Percentiles rank a stretch among this genome's conserved stretches.
These are phyloP conservation scores for Saccharomycopsis microspora DNA, from an alignment of 805 yeast species.

Conservation along the genomic window DNA sequence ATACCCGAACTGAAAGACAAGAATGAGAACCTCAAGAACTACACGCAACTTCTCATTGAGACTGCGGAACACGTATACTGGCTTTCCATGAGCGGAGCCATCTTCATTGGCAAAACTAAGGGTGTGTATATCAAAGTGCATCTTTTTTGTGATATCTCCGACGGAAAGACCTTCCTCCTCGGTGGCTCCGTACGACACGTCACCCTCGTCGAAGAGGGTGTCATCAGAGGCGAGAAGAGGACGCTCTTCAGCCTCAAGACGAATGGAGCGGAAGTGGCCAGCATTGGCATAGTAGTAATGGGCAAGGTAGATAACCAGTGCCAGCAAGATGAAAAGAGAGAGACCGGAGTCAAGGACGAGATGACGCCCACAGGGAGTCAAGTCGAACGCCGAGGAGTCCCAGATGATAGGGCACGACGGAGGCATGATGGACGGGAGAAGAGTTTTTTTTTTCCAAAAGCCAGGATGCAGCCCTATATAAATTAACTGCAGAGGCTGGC, in stretches of 20 bases:
- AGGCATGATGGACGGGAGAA: neutral
- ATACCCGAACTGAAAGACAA: conserved; percentile 28
- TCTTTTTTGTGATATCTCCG: conserved; percentile 28
- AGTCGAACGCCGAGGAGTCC: conserved; percentile 23
- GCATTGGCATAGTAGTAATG: conserved; percentile 12
- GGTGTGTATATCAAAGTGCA: conserved; percentile 55
- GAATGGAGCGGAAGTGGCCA: neutral
- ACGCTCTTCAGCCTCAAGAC: neutral
- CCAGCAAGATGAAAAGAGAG: conserved; percentile 24
- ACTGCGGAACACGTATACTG: conserved; percentile 36
- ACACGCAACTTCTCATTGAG: conserved; percentile 44
- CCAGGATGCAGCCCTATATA: no score
- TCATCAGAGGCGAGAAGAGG: conserved; percentile 4
- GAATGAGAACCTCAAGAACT: conserved; percentile 34
- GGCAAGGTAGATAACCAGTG: conserved; percentile 22
- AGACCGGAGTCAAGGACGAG: conserved; percentile 24
- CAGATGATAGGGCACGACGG: conserved; percentile 2
- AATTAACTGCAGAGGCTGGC: no score
- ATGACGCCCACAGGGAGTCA: conserved; percentile 35
- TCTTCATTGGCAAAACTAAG: conserved; percentile 42
- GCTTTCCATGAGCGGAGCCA: conserved; percentile 48
- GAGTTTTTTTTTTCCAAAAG: no score
- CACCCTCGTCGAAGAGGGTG: conserved; percentile 7
- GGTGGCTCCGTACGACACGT: conserved; percentile 14
- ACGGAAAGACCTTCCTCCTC: conserved; percentile 11